Conservation (phyloP, 2,329 filamentous ascomycete species). For the Ceratocystiopsis minuta region DNA sequence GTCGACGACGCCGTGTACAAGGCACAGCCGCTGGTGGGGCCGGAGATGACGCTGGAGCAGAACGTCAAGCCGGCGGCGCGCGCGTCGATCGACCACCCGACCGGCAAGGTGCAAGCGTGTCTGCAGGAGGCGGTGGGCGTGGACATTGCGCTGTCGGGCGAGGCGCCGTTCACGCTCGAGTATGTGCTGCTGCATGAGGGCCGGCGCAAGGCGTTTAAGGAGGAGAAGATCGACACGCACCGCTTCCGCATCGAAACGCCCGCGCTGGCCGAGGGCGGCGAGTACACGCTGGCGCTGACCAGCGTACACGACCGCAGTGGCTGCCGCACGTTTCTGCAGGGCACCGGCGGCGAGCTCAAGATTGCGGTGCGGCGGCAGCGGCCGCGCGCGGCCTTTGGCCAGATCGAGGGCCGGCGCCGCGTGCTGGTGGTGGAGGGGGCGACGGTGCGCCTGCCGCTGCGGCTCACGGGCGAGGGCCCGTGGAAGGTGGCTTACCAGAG, state of each 20-base stretch:
- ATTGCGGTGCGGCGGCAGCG: conserved; percentile 77
- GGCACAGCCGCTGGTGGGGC: conserved; percentile 40
- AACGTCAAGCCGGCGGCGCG: conserved; percentile 85
- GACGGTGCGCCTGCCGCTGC: conserved; percentile 56
- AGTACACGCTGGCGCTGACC: conserved; percentile 73
- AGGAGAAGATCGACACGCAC: conserved; percentile 42
- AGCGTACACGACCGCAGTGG: conserved; percentile 73
- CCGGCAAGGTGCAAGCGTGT: conserved; percentile 47
- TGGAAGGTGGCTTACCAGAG: conserved; percentile 70
- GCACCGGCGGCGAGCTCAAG: conserved; percentile 47
- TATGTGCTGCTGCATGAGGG: conserved; percentile 88
- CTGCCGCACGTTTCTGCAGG: conserved; percentile 68
- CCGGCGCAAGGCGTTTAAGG: conserved; percentile 53
- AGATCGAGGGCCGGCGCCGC: conserved; percentile 61
- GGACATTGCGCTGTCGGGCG: conserved; percentile 58
- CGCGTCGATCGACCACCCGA: conserved; percentile 45
- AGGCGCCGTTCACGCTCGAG: conserved; percentile 74
- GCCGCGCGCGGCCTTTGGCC: conserved; percentile 70
- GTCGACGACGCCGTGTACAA: conserved; percentile 73
- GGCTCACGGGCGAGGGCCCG: conserved; percentile 68
- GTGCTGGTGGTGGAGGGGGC: conserved; percentile 63
- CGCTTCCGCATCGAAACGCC: conserved; percentile 59
- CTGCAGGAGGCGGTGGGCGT: conserved; percentile 66
- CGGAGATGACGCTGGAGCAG: conserved; percentile 55
- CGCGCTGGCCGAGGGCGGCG: conserved; percentile 59